A percentile compares a stretch with the other conserved stretches of the same genome.
Evolutionary conservation across 2,329 filamentous ascomycete species (phyloP).

Genomic region (Fonsecaea pugnacius): DNA sequence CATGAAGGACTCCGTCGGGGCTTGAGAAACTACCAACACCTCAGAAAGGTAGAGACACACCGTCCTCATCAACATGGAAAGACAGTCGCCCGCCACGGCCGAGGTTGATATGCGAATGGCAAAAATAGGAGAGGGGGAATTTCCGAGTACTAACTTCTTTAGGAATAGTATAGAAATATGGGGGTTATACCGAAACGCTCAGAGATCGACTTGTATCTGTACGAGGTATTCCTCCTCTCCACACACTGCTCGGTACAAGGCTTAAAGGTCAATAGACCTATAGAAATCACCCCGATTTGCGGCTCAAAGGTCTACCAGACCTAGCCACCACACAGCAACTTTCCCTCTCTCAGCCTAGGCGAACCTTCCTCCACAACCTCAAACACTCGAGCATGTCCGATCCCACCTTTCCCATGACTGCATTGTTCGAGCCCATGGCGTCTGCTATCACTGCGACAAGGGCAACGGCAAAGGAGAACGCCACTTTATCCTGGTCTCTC

Average conservation of each 20-base stretch:
- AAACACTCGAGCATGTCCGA: slow-evolving; percentile 42
- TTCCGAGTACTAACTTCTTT: neutral
- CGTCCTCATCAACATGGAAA: neutral
- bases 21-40: neutral
- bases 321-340: too few relatives aligned
- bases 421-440: slow-evolving; percentile 25
- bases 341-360: slow-evolving; percentile 33
- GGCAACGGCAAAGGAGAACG: slow-evolving; percentile 39
- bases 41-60: neutral
- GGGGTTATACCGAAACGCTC: neutral
- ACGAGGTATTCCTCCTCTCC: too few relatives aligned
- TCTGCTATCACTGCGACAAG: slow-evolving; percentile 38
- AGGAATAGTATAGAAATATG: neutral
- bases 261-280: too few relatives aligned
- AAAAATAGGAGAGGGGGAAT: neutral
- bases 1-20: neutral
- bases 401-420: slow-evolving; percentile 32
- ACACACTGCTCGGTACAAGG: too few relatives aligned
- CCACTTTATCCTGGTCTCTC: slow-evolving; percentile 33
- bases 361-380: slow-evolving; percentile 40
- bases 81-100: neutral
- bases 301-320: neutral
- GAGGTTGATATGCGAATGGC: neutral
- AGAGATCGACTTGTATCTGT: too few relatives aligned
- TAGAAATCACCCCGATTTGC: neutral